Evolutionary conservation across 129 eudicot genomes (phyloP).

Genomic region (Dittrichia graveolens): DNA sequence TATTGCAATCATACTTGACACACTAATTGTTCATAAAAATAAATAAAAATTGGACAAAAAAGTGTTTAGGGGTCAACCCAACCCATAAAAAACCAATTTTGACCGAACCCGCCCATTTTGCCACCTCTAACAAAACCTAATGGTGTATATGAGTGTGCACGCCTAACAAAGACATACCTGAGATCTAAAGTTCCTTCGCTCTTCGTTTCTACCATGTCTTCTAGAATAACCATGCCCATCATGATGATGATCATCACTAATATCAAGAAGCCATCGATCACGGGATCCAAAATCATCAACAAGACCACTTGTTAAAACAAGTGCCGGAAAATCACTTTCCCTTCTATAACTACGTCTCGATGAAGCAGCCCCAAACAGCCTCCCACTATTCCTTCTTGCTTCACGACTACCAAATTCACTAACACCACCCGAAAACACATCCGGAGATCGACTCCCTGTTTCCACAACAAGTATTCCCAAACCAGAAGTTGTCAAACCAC

Average conservation of each 20-base stretch:
- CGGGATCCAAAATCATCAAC: conserved; percentile 54
- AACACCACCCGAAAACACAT: conserved; percentile 36
- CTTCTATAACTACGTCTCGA: conserved; percentile 63
- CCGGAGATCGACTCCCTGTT: conserved; percentile 52
- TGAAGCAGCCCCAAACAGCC: conserved; percentile 66
- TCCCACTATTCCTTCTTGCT: conserved; percentile 62
- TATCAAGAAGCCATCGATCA: conserved; percentile 79
- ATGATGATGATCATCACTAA: conserved; percentile 52
- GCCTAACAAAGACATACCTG: conserved; percentile 45
- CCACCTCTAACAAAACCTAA: conserved; percentile 7
- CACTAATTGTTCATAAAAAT: background rate
- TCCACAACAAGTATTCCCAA: conserved; percentile 56
- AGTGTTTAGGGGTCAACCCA: background rate
- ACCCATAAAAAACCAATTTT: background rate
- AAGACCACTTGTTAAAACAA: conserved; percentile 50
- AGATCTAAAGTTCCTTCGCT: conserved; percentile 60
- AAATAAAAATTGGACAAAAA: background rate
- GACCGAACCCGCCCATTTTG: background rate
- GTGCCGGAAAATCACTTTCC: conserved; percentile 55
- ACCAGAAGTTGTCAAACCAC: conserved; percentile 45
- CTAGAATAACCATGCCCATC: conserved; percentile 47
- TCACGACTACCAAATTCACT: conserved; percentile 55
- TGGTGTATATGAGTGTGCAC: background rate
- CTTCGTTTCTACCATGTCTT: conserved; percentile 45
- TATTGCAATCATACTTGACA: background rate